Evolutionary conservation across 2,329 filamentous ascomycete species (phyloP).

Genomic region (Stemphylium vesicarium): DNA sequence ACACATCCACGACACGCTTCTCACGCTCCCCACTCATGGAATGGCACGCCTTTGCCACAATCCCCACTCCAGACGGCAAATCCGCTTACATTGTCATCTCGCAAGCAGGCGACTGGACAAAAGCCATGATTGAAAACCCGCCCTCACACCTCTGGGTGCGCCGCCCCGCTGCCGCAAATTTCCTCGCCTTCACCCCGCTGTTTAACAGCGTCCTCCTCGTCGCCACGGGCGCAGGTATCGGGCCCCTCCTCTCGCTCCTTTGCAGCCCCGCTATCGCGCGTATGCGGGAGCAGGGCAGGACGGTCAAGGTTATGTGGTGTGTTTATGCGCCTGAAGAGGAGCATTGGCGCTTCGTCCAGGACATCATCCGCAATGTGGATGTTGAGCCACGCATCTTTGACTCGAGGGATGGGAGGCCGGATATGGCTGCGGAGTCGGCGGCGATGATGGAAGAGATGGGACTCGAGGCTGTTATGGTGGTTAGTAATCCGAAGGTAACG

Average conservation of each 20-base stretch:
- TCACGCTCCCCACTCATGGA: conserved; percentile 32
- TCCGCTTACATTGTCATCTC: conserved; percentile 37
- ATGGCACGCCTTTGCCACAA: conserved; percentile 49
- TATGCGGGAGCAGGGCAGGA: conserved; percentile 11
- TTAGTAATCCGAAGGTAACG: conserved; percentile 27
- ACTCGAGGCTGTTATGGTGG: conserved; percentile 29
- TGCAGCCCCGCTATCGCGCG: conserved; percentile 8
- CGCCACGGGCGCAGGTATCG: conserved; percentile 34
- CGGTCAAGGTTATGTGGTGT: conserved; percentile 27
- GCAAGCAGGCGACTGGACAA: conserved; percentile 47
- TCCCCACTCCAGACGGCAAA: conserved; percentile 24
- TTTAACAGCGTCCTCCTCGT: conserved; percentile 30
- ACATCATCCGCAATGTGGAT: conserved; percentile 21
- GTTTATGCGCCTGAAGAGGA: conserved; percentile 14
- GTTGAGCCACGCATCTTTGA: conserved; percentile 21
- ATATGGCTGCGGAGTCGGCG: conserved; percentile 21
- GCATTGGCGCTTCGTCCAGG: conserved; percentile 25
- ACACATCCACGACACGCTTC: conserved; percentile 30
- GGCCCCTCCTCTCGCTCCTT: conserved; percentile 27
- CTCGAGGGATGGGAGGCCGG: conserved; percentile 10
- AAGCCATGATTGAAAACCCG: conserved; percentile 15
- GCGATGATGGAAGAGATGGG: conserved; percentile 1
- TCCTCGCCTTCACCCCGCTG: conserved; percentile 24
- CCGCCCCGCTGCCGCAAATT: conserved; percentile 24
- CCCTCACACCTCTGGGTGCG: conserved; percentile 25